Evolutionary conservation across 2,329 filamentous ascomycete species (phyloP).

Genomic region (Cladosporium velox): DNA sequence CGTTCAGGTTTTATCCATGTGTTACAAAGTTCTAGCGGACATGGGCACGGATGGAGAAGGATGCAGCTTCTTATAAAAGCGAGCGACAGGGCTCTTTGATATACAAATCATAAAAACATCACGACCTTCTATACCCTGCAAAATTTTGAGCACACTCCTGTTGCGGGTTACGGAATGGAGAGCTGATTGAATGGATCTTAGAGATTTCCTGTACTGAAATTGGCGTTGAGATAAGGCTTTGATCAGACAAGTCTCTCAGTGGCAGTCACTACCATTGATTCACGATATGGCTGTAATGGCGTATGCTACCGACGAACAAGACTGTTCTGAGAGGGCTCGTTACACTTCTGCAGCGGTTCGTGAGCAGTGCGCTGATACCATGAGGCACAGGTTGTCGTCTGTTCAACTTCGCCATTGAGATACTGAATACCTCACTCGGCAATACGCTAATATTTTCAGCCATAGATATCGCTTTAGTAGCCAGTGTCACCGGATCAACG

Average conservation of each 20-base stretch:
- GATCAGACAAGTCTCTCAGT: too few relatives aligned
- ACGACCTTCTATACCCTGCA: neutral
- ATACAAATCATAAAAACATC: conserved; percentile 18
- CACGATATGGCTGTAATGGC: too few relatives aligned
- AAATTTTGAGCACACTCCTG: neutral
- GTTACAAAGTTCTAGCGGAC: conserved; percentile 6
- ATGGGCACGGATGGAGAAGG: neutral
- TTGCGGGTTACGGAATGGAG: neutral
- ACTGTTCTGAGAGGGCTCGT: too few relatives aligned
- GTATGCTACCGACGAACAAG: too few relatives aligned
- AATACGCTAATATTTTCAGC: neutral
- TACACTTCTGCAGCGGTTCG: too few relatives aligned
- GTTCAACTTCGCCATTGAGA: neutral
- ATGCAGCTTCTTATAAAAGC: neutral
- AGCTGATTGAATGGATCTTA: neutral
- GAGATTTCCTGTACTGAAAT: neutral
- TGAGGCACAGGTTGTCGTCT: neutral
- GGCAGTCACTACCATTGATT: too few relatives aligned
- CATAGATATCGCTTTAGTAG: too few relatives aligned
- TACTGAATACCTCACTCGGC: neutral
- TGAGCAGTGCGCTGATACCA: neutral
- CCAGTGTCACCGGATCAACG: too few relatives aligned
- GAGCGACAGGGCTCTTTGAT: conserved; percentile 10
- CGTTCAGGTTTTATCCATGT: conserved; percentile 11
- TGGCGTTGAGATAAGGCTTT: neutral